Conservation (phyloP, 768 basidiomycete species). For the Lanmaoa rubissima region DNA sequence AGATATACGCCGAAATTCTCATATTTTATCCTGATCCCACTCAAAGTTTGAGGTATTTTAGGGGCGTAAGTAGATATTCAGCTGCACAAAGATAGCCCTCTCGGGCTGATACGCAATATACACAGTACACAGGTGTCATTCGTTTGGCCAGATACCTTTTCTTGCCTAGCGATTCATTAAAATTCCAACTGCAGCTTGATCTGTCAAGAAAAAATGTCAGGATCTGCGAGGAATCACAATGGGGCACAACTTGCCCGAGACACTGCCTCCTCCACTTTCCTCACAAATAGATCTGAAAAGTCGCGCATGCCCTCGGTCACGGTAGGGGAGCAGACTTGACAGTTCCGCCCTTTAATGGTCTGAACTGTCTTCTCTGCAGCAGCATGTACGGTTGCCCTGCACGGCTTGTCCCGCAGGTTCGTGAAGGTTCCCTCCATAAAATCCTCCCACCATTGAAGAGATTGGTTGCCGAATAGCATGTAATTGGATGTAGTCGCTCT, state of each 20-base stretch:
- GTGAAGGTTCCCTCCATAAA: constrained; percentile 11
- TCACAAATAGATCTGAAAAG: constrained; percentile 4
- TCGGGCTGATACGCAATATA: not conserved
- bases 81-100: not conserved
- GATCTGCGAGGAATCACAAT: no score
- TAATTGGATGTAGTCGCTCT: not conserved
- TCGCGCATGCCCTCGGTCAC: constrained; percentile 16
- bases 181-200: constrained; percentile 5
- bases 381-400: constrained; percentile 2
- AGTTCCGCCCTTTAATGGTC: not conserved
- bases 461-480: not conserved
- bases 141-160: no score
- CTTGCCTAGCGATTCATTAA: not conserved
- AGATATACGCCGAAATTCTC: no score
- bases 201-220: not conserved
- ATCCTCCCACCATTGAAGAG: constrained; percentile 18
- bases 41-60: no score
- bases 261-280: constrained; percentile 13
- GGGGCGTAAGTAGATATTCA: no score
- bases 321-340: not conserved
- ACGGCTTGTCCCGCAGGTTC: constrained; percentile 22
- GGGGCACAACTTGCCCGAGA: not conserved
- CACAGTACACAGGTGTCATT: no score
- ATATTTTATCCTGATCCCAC: no score
- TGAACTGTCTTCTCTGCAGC: not conserved